These are phyloP conservation scores for Puccinellia tenuiflora DNA, from an alignment of 176 grass and related monocot genomes.

Conservation along the genomic window DNA sequence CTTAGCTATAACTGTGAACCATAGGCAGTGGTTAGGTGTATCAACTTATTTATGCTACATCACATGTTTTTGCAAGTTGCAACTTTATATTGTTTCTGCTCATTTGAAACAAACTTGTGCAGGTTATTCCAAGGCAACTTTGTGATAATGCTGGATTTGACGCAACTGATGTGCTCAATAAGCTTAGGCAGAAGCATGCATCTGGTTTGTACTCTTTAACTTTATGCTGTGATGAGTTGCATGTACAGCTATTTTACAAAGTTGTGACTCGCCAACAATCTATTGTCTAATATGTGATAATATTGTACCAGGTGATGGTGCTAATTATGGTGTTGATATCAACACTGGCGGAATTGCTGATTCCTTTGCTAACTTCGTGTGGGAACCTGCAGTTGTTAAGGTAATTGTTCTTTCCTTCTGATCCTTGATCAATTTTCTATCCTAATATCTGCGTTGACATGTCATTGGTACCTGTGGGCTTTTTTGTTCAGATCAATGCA, in stretches of 20 bases:
- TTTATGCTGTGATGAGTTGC: not conserved
- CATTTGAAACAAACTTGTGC: constrained; percentile 11
- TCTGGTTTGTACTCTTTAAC: constrained; percentile 46
- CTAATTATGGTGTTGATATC: constrained; percentile 95
- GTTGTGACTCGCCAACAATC: not conserved
- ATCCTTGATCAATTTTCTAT: constrained; percentile 2
- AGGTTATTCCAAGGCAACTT: constrained; percentile 94
- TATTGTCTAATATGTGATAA: not conserved
- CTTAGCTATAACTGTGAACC: not conserved
- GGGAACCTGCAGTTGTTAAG: constrained; percentile 99
- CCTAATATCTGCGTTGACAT: not conserved
- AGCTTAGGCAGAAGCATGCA: constrained; percentile 94
- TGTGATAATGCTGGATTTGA: constrained; percentile 98
- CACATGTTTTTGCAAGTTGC: not conserved
- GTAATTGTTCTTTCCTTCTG: constrained; percentile 36
- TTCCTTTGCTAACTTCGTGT: constrained; percentile 96
- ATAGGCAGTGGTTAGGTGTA: not conserved
- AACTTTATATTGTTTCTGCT: not conserved
- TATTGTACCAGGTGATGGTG: constrained; percentile 62
- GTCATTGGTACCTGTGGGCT: not conserved
- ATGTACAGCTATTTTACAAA: not conserved
- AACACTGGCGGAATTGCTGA: constrained; percentile 88
- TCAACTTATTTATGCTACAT: not conserved
- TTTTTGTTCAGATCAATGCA: constrained; percentile 84
- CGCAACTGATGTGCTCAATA: constrained; percentile 87